phyloP scores from a whole-genome alignment of 176 grass and related monocot species.

The Phoenix roebelenii region DNA sequence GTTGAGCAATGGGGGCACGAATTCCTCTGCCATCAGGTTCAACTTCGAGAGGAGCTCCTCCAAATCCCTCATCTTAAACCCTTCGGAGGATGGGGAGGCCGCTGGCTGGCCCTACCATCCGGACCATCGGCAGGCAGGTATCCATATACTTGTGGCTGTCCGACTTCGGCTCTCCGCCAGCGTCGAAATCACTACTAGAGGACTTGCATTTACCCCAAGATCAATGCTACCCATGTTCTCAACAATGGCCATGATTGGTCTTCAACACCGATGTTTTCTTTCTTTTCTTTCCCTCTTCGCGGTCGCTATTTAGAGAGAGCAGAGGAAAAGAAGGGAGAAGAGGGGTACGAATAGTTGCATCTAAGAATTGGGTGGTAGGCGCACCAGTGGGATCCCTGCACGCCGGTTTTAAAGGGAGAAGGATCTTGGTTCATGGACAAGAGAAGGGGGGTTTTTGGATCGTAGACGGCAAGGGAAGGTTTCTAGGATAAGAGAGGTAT shows the following conservation, averaged over 20 bases:
- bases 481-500: background rate
- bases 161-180: no score
- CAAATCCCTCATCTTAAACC: conserved; percentile 82
- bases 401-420: no score
- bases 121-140: background rate
- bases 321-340: no score
- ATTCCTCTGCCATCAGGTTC: conserved; percentile 97
- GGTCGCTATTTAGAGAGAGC: background rate
- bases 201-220: background rate
- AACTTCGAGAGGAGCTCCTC: conserved; percentile 92
- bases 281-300: background rate
- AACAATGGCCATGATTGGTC: background rate
- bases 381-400: no score
- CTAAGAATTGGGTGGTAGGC: no score
- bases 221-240: conserved; percentile 11
- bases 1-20: conserved; percentile 60
- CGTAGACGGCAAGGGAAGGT: no score
- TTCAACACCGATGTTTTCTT: no score
- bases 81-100: conserved; percentile 7
- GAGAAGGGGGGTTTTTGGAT: no score
- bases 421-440: no score
- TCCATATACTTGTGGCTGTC: background rate
- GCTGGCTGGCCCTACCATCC: background rate
- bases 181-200: no score
- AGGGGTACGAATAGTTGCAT: no score